phyloP scores from a whole-genome alignment of 2,329 filamentous ascomycete genomes.

The Colletotrichum lindemuthianum region DNA sequence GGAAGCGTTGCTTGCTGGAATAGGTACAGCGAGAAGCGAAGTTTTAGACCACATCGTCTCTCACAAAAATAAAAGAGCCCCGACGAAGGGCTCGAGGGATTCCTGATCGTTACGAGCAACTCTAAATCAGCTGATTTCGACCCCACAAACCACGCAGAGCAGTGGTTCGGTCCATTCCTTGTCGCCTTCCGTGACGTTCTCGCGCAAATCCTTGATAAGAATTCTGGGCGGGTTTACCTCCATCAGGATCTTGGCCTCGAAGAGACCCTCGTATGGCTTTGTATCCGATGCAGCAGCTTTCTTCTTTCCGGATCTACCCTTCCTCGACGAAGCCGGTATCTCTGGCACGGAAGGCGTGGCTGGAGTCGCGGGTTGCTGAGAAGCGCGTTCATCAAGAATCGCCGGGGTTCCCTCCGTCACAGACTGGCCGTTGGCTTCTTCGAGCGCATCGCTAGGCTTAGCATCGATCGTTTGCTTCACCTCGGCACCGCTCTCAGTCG shows the following conservation, averaged over 20 bases:
- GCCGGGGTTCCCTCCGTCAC: slow-evolving; percentile 37
- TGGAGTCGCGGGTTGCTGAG: slow-evolving; percentile 38
- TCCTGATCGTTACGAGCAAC: neutral
- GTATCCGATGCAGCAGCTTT: slow-evolving; percentile 48
- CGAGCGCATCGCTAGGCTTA: slow-evolving; percentile 56
- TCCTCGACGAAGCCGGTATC: slow-evolving; percentile 34
- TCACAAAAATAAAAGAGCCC: slow-evolving; percentile 3
- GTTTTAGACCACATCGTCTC: slow-evolving; percentile 5
- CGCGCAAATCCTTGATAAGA: slow-evolving; percentile 62
- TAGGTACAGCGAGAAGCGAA: slow-evolving; percentile 33
- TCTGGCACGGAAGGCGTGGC: slow-evolving; percentile 25
- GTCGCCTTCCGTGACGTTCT: slow-evolving; percentile 57
- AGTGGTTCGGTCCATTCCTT: slow-evolving; percentile 64
- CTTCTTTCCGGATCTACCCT: slow-evolving; percentile 41
- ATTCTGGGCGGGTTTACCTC: slow-evolving; percentile 58
- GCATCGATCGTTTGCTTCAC: slow-evolving; percentile 64
- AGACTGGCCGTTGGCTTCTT: slow-evolving; percentile 51
- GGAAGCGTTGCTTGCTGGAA: slow-evolving; percentile 19
- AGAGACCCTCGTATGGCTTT: slow-evolving; percentile 62
- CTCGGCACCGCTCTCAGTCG: slow-evolving; percentile 60
- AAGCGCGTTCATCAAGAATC: slow-evolving; percentile 37
- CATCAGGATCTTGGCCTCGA: slow-evolving; percentile 60
- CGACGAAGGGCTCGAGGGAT: slow-evolving; percentile 6
- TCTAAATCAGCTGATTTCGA: slow-evolving; percentile 54
- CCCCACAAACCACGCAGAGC: slow-evolving; percentile 60